A percentile compares a stretch with the other conserved stretches of the same genome.
phyloP scores from a whole-genome alignment of 1,139 yeast species.

The Yamadazyma triangularis region DNA sequence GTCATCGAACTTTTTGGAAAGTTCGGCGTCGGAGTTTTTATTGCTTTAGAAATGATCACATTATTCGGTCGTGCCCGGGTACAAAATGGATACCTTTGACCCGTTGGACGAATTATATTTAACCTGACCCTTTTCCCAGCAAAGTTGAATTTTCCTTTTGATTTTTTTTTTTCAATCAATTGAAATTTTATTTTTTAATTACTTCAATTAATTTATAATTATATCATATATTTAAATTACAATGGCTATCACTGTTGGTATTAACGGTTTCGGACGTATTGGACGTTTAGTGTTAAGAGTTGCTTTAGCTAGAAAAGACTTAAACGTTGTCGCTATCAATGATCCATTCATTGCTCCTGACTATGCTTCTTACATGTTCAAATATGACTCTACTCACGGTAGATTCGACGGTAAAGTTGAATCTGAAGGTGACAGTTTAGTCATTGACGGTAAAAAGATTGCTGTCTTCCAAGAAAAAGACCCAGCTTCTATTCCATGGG shows the following conservation, averaged over 20 bases:
- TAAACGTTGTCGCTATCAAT: slow-evolving; percentile 74
- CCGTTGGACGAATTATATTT: slow-evolving; percentile 13
- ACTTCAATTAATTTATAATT: slow-evolving; percentile 1
- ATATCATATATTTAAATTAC: slow-evolving; percentile 3
- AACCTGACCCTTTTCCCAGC: slow-evolving; percentile 2
- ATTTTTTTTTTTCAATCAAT: slow-evolving; percentile 1
- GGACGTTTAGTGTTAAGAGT: slow-evolving; percentile 84
- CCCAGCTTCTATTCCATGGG: slow-evolving; percentile 83
- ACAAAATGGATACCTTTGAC: slow-evolving; percentile 15
- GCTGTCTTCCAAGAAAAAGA: slow-evolving; percentile 71
- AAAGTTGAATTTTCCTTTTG: neutral
- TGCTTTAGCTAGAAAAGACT: slow-evolving; percentile 66
- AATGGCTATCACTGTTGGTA: slow-evolving; percentile 58
- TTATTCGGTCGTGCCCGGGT: slow-evolving; percentile 6
- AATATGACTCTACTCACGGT: slow-evolving; percentile 87
- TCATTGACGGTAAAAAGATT: slow-evolving; percentile 68
- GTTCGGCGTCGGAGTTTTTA: too few relatives aligned
- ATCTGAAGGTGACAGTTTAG: slow-evolving; percentile 50
- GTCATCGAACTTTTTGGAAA: too few relatives aligned
- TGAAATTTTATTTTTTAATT: slow-evolving; percentile 2
- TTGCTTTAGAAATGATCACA: too few relatives aligned
- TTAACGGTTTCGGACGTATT: slow-evolving; percentile 88
- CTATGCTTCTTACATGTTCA: slow-evolving; percentile 85
- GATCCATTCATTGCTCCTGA: slow-evolving; percentile 82
- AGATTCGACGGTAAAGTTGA: slow-evolving; percentile 65